These are phyloP conservation scores for Myrmaecium sp. DNA, from an alignment of 2,329 filamentous ascomycete genomes.

Conservation along the genomic window DNA sequence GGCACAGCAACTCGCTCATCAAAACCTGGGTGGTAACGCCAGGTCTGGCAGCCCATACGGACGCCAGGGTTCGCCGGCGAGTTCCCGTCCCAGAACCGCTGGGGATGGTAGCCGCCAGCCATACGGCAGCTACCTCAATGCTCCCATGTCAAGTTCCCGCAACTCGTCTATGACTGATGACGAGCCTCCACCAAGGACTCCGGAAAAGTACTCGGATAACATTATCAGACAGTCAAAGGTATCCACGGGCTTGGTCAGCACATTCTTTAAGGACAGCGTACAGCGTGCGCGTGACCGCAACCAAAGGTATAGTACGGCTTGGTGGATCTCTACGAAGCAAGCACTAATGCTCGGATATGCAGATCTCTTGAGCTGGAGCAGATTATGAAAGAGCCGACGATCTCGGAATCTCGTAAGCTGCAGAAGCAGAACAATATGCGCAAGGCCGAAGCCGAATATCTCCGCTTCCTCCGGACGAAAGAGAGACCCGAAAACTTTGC, in stretches of 20 bases:
- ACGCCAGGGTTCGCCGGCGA: conserved; percentile 47
- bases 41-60: conserved; percentile 52
- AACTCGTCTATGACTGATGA: conserved; percentile 39
- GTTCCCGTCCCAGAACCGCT: conserved; percentile 68
- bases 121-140: conserved; percentile 50
- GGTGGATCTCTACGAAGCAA: background rate
- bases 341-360: conserved; percentile 10
- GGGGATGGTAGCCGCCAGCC: conserved; percentile 48
- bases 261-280: conserved; percentile 97
- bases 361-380: conserved; percentile 88
- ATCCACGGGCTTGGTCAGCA: conserved; percentile 47
- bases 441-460: conserved; percentile 77
- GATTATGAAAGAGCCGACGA: conserved; percentile 59
- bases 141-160: conserved; percentile 46
- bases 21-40: conserved; percentile 63
- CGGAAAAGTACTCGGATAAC: conserved; percentile 76
- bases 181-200: conserved; percentile 59
- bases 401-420: conserved; percentile 61
- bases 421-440: conserved; percentile 73
- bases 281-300: conserved; percentile 91
- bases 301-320: conserved; percentile 49
- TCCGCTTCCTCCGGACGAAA: conserved; percentile 85
- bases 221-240: conserved; percentile 57
- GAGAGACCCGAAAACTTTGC: conserved; percentile 89
- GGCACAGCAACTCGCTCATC: conserved; percentile 91